Base-by-base conservation (phyloP, 2,329 filamentous ascomycete species). In the Exophiala aquamarina region DNA sequence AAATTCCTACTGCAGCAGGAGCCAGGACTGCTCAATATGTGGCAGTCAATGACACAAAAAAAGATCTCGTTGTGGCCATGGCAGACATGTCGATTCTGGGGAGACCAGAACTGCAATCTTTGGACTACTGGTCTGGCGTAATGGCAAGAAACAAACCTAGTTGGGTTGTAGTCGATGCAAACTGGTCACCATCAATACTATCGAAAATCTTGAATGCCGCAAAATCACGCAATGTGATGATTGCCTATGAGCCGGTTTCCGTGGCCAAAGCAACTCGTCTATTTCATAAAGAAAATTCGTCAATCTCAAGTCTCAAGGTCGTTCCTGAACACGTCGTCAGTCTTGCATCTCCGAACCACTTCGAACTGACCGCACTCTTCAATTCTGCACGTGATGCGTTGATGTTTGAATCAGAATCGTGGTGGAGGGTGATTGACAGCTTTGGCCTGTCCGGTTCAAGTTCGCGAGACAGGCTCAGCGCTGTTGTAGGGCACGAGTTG, bases 181-280 rank as follows among this genome's bases (percentile, higher is more conserved):
- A 97, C 66, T 95, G 92, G 89, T 76, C 79, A 19, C 71, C 82
- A 3, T 63, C 69, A 2, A 80, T 84, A 15, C 78, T 95, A 2
- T 73, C 78, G 31, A 73, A 77, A 41, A 92, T 90, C 82, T 70
- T 91, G 32, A 61, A 69, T n/a, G 72, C 81, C 31, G 83, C 77
- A 34, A 81, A 79, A 49, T 64, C 73, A 2, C 70, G 79, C 48
- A 66, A 72, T 3, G 77, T 79, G 13, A 77, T 74, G 15, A 77
- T 91, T 4, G 86, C 87, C 10, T 95, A 92, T 61, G 93, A 97
- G 67, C 92, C 93, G 1, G 93, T 97, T 5, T 95, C 89, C 1
- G 82, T 79, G 1, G 82, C 81, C 49, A 98, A 97, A 71, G 81
- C 88, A 3, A 73, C 77, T 37, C 77, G 82, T 7, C 73, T 91